A percentile compares a stretch with the other conserved stretches of the same genome.
Evolutionary conservation across 1,139 yeast species (phyloP).

Genomic region (Hyphopichia pseudoburtonii): DNA sequence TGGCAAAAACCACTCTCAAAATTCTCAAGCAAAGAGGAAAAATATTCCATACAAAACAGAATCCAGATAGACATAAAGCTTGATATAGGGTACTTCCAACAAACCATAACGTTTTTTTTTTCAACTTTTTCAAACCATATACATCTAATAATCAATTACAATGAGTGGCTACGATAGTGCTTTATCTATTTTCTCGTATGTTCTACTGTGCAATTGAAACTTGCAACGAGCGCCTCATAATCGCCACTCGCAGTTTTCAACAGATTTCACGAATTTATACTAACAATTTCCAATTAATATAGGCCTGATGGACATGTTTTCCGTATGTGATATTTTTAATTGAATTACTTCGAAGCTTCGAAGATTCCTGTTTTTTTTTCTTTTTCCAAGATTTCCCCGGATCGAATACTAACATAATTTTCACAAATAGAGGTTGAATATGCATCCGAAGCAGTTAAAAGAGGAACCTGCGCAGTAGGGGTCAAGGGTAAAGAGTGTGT

Average conservation of each 20-base stretch:
- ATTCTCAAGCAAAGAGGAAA: background rate
- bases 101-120: too few relatives aligned
- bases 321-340: slow-evolving; percentile 50
- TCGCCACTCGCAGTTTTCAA: too few relatives aligned
- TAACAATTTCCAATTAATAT: slow-evolving; percentile 17
- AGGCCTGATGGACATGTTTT: slow-evolving; percentile 99
- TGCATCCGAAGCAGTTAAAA: slow-evolving; percentile 95
- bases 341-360: too few relatives aligned
- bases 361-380: too few relatives aligned
- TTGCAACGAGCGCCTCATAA: too few relatives aligned
- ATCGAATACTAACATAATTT: slow-evolving; percentile 25
- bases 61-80: background rate
- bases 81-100: background rate
- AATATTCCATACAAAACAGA: background rate
- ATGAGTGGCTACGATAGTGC: slow-evolving; percentile 99
- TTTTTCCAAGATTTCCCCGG: too few relatives aligned
- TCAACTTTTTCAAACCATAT: background rate
- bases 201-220: slow-evolving; percentile 15
- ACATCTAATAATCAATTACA: background rate
- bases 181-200: slow-evolving; percentile 92
- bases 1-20: background rate
- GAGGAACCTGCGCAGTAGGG: slow-evolving; percentile 98
- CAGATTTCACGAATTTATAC: too few relatives aligned
- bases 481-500: slow-evolving; percentile 88
- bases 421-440: slow-evolving; percentile 75